phyloP scores from a whole-genome alignment of 352 stramenopile species.

The Pythium utonaiense region DNA sequence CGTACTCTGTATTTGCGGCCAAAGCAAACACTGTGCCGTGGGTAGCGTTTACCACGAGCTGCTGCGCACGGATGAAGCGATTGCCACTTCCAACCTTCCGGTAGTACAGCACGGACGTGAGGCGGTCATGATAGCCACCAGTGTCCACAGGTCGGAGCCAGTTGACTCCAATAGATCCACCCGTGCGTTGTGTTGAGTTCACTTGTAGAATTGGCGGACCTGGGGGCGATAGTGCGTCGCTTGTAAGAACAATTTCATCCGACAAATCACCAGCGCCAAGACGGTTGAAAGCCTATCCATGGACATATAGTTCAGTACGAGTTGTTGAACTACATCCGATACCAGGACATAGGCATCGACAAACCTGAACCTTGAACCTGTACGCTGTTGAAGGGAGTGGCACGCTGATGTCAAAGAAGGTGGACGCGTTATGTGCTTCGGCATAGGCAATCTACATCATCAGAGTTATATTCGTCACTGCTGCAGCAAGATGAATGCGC shows the following conservation, averaged over 20 bases:
- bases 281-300: slow-evolving; percentile 36
- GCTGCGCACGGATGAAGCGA: slow-evolving; percentile 18
- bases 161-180: slow-evolving; percentile 34
- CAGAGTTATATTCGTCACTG: not conserved
- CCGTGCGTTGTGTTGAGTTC: slow-evolving; percentile 19
- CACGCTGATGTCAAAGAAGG: slow-evolving; percentile 35
- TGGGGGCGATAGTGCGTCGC: slow-evolving; percentile 33
- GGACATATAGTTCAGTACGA: not conserved
- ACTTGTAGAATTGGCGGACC: slow-evolving; percentile 33
- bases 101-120: slow-evolving; percentile 12
- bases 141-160: slow-evolving; percentile 40
- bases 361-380: slow-evolving; percentile 25
- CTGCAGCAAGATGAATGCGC: too few species aligned
- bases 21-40: slow-evolving; percentile 38
- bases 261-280: slow-evolving; percentile 35
- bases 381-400: slow-evolving; percentile 33
- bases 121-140: slow-evolving; percentile 13
- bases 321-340: too few species aligned
- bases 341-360: too few species aligned
- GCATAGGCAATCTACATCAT: slow-evolving; percentile 30
- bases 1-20: slow-evolving; percentile 40
- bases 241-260: slow-evolving; percentile 28
- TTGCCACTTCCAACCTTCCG: slow-evolving; percentile 13
- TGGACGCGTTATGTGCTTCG: slow-evolving; percentile 17
- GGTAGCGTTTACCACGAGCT: slow-evolving; percentile 6